phyloP scores from a whole-genome alignment of 2,329 filamentous ascomycete genomes.

The Calonectria naviculata region DNA sequence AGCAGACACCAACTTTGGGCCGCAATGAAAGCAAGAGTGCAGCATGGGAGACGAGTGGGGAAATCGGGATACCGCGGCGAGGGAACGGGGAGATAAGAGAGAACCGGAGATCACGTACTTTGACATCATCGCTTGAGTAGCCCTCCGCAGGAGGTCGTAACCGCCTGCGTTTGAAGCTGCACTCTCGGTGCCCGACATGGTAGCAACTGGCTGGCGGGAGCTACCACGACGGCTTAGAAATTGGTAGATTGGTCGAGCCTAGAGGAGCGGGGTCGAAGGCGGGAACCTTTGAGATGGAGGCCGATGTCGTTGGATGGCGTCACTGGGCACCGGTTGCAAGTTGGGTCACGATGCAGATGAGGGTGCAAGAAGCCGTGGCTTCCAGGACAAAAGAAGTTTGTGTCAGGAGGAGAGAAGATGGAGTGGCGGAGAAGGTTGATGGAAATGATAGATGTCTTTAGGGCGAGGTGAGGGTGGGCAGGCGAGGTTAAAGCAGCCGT shows the following conservation, averaged over 20 bases:
- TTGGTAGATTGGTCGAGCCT: conserved; percentile 30
- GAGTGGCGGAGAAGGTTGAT: conserved; percentile 31
- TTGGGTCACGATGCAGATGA: conserved; percentile 10
- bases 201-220: conserved; percentile 39
- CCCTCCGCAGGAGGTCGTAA: conserved; percentile 68
- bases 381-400: conserved; percentile 13
- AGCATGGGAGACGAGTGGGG: conserved; percentile 15
- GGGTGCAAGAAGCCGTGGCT: conserved; percentile 20
- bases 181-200: conserved; percentile 64
- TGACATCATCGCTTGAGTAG: conserved; percentile 74
- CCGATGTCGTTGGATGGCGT: conserved; percentile 29
- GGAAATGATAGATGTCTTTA: conserved; percentile 43
- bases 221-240: conserved; percentile 36
- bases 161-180: conserved; percentile 54
- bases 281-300: conserved; percentile 27
- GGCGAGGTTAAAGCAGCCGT: conserved; percentile 37
- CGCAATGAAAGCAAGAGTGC: conserved; percentile 15
- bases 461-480: conserved; percentile 42
- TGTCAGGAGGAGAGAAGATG: conserved; percentile 39
- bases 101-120: conserved; percentile 58
- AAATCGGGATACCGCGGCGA: conserved; percentile 16
- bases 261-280: conserved; percentile 32
- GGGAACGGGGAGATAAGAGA: conserved; percentile 30
- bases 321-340: conserved; percentile 29
- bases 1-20: conserved; percentile 27